Base-by-base conservation (phyloP, 805 yeast genomes). In the Ogataea saltuana region DNA sequence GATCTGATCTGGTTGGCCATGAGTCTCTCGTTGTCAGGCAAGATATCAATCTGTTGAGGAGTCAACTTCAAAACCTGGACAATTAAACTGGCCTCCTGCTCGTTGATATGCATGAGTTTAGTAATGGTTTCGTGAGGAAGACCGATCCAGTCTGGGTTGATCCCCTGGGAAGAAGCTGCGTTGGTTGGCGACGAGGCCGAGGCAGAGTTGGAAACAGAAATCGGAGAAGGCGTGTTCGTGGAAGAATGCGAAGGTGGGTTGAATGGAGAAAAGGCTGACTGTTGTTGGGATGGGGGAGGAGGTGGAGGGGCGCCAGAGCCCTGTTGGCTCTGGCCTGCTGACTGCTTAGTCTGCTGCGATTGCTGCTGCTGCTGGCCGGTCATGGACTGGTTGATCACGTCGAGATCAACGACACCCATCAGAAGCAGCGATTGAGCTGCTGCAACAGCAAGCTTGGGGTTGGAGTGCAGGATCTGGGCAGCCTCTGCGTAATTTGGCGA, bases 351-450 rank as follows among this genome's bases (percentile, higher is more conserved):
- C n/a, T 18, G 35, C 40, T 33, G 46, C 28, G 45, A 49, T 43
- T 46, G 50, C 21, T 46, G 46, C 39, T 48, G 49, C 42, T 48
- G 50, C 48, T 52, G 54, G 17, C 43, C 49, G n/a, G 50, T 25
- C 63, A 60, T 55, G 12, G 86, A 78, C 47, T 80, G 77, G 26
- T 72, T 71, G n/a, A 85, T 78, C n/a, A 82, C 84, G 33, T 78
- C 80, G 28, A 74, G 70, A 58, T 84, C 86, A 17, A 85, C 78
- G 32, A 85, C 72, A 1, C 93, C 95, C 90, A 85, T 85, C 36
- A 84, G 69, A 15, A 85, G 64, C 48, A 85, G 67, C 2, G 89
- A 85, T 59, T 85, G 93, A 0, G 90, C 80, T 1, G 87, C 81
- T 1, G 86, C 74, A 2, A 79, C 67, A 3, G 89, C 83, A 31